Conservation (phyloP, 345 rosid genomes). For the Gossypium stocksii region DNA sequence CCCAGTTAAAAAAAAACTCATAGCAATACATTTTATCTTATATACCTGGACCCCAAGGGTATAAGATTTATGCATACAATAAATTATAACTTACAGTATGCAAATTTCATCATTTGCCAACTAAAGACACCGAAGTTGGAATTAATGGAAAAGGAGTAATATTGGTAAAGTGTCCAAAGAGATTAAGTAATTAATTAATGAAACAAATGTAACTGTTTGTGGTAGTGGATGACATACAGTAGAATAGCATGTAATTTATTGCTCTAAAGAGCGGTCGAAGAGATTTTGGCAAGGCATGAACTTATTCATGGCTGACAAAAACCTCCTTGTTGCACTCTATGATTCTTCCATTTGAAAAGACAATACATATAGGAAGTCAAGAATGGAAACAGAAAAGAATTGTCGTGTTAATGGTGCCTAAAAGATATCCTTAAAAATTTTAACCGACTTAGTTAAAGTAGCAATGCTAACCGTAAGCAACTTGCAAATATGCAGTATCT, state of each 20-base stretch:
- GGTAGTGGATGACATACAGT: not conserved
- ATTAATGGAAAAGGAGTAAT: slow-evolving; percentile 1
- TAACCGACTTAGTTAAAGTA: slow-evolving; percentile 1
- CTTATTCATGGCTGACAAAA: not conserved
- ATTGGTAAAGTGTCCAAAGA: not conserved
- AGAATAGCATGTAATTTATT: not conserved
- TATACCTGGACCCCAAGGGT: not conserved
- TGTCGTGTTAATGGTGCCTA: not conserved
- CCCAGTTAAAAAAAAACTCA: not conserved
- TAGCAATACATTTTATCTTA: not conserved
- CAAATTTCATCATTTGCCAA: not conserved
- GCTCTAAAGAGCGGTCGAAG: not conserved
- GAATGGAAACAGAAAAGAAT: not conserved
- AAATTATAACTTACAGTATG: not conserved
- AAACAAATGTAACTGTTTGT: not conserved
- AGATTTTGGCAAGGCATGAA: not conserved
- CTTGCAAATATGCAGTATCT: not conserved
- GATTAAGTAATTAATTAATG: not conserved
- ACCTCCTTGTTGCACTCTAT: not conserved
- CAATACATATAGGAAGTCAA: not conserved
- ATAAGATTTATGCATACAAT: not conserved
- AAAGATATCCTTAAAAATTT: not conserved
- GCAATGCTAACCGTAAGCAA: not conserved
- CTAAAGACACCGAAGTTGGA: not conserved
- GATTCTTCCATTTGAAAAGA: not conserved